Base-by-base conservation (phyloP, 2,329 filamentous ascomycete species). In the Grosmannia clavigera region DNA sequence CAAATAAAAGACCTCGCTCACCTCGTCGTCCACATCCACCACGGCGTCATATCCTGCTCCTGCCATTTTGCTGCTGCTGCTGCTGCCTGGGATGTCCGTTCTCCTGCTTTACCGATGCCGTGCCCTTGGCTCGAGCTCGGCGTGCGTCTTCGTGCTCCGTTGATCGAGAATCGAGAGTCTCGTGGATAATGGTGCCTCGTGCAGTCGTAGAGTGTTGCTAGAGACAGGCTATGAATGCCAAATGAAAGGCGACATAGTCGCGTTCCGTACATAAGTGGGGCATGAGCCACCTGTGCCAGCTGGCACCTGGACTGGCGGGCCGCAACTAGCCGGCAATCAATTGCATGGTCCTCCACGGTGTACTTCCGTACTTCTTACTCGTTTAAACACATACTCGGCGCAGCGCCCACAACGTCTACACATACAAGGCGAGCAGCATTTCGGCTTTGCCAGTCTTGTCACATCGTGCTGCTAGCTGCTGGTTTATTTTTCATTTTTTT, bases 11-110 rank as follows among this genome's bases (percentile, higher is more conserved):
- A 46, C 7, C 43, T 1, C 65, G 19, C 56, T 6, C 76, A 95
- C 91, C 82, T 97, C 94, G 69, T 94, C 90, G 72, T 99, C 94
- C 60, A 97, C 87, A 69, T 99, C 94, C 62, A 99, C 94, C 66
- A 99, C 92, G 63, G 95, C 94, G 78, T 99, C 94, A 74, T 99
- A 99, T 67, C 92, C 92, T 70, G 89, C 81, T 73, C 88, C 88
- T 61, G 88, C 83, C 88, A 92, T 92, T 60, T 67, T 62, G 63
- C 33, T 55, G 29, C 7, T 33, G 29, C 19, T 27, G 27, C 51
- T 48, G 9, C 52, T 35, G n/a, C 25, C 22, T 35, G 14, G 16
- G 19, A 9, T 19, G 4, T 46, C 16, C 12, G 40, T 46, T 25
- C 12, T 48, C 22, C 38, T 16, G 16, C 27, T 31, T 16, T 14